A percentile compares a stretch with the other conserved stretches of the same genome.
Evolutionary conservation across 1,139 yeast species (phyloP).

Genomic region (Kurtzmaniella quercitrusa): DNA sequence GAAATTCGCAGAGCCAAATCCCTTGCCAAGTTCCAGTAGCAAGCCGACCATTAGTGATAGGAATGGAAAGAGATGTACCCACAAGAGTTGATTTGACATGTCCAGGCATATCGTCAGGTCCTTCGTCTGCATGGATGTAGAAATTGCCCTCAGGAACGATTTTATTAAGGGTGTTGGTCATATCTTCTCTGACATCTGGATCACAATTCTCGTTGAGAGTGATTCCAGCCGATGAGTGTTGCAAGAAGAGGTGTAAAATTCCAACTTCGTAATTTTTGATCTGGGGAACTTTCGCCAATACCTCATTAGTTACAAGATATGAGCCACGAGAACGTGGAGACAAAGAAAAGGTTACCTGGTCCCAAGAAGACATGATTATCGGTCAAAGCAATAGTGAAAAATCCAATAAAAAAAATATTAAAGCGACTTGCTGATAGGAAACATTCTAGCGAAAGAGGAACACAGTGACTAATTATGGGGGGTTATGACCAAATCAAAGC

Average conservation of each 20-base stretch:
- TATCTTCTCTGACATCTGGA: constrained; percentile 68
- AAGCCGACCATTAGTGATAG: constrained; percentile 62
- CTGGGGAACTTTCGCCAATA: constrained; percentile 53
- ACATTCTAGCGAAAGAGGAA: too few relatives aligned
- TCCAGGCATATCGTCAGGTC: constrained; percentile 81
- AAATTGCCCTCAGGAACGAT: constrained; percentile 68
- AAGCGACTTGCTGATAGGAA: background rate
- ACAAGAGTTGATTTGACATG: constrained; percentile 65
- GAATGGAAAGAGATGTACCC: constrained; percentile 64
- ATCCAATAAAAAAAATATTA: background rate
- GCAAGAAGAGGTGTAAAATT: constrained; percentile 59
- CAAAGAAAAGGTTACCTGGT: constrained; percentile 53
- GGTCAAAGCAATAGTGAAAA: background rate
- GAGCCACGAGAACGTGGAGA: constrained; percentile 62
- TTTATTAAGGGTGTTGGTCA: constrained; percentile 58
- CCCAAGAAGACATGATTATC: constrained; percentile 33
- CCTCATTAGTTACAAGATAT: constrained; percentile 67
- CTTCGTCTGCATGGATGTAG: constrained; percentile 69
- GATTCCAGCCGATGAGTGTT: constrained; percentile 76
- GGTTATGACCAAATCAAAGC: too few relatives aligned
- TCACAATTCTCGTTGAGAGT: constrained; percentile 79
- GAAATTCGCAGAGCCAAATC: constrained; percentile 68
- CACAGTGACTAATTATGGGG: too few relatives aligned
- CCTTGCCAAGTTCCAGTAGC: constrained; percentile 88
- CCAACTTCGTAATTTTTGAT: constrained; percentile 60